A percentile compares a stretch with the other conserved stretches of the same genome.
These are phyloP conservation scores for Apium graveolens DNA, from an alignment of 129 eudicot genomes.

Conservation along the genomic window DNA sequence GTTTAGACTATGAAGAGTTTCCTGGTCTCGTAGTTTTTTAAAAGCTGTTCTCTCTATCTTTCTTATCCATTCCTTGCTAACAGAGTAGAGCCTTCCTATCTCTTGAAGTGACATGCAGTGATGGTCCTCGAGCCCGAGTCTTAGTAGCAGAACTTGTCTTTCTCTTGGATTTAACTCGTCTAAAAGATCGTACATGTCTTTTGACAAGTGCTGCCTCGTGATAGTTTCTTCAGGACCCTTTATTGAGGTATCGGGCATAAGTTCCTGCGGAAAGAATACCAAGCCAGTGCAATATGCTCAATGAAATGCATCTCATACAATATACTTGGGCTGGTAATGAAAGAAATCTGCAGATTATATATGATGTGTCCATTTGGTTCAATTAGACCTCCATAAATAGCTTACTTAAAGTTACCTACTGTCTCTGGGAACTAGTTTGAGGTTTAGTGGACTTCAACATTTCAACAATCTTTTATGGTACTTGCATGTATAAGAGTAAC, in stretches of 20 bases:
- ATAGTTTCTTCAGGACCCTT: constrained; percentile 55
- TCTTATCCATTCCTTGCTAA: constrained; percentile 92
- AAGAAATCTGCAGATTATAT: neutral
- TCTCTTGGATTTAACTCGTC: constrained; percentile 46
- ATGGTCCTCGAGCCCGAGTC: constrained; percentile 55
- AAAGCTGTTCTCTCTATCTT: constrained; percentile 62
- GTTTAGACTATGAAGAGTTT: constrained; percentile 39
- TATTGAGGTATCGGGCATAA: constrained; percentile 53
- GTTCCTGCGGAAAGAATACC: constrained; percentile 37
- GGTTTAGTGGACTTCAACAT: neutral
- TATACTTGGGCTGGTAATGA: neutral
- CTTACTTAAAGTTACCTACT: neutral
- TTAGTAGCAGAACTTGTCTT: constrained; percentile 43
- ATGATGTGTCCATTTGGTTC: neutral
- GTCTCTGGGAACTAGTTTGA: neutral
- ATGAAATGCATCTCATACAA: neutral
- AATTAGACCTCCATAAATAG: neutral
- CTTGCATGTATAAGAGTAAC: neutral
- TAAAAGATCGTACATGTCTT: constrained; percentile 44
- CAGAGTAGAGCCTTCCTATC: constrained; percentile 53
- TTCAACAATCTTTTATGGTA: neutral
- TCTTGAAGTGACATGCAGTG: constrained; percentile 66
- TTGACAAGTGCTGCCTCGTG: constrained; percentile 43
- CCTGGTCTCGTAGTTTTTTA: constrained; percentile 49
- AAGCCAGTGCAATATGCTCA: neutral